Conservation (phyloP, 1,284 basidiomycete genomes). For the Rugosomyces carneus region DNA sequence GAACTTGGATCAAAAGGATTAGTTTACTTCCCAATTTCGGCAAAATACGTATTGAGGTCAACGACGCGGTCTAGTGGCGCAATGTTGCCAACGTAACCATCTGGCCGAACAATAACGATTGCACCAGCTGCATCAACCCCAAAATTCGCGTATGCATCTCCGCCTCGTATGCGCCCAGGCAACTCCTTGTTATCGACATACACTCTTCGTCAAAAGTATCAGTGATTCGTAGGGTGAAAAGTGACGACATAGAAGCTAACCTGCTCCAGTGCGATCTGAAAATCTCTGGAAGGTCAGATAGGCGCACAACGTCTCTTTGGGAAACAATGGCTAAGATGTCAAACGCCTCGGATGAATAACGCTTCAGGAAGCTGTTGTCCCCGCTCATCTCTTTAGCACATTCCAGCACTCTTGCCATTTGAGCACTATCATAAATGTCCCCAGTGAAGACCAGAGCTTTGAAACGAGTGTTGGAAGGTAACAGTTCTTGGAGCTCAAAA, state of each 20-base stretch:
- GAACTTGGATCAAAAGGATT: neutral
- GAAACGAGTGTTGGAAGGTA: conserved; percentile 68
- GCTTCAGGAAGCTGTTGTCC: conserved; percentile 33
- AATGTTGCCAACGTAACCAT: conserved; percentile 61
- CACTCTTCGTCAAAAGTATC: conserved; percentile 29
- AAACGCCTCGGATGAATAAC: conserved; percentile 35
- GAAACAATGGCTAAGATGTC: conserved; percentile 49
- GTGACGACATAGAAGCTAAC: conserved; percentile 30
- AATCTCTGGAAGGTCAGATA: conserved; percentile 42
- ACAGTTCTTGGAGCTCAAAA: conserved; percentile 61
- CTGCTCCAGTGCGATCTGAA: conserved; percentile 64
- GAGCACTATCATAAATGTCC: conserved; percentile 34
- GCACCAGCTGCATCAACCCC: conserved; percentile 54
- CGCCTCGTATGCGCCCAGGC: conserved; percentile 31
- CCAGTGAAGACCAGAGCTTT: conserved; percentile 69
- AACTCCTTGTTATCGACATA: conserved; percentile 42
- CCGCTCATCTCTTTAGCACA: conserved; percentile 40
- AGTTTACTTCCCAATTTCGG: conserved; percentile 8
- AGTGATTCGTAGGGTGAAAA: neutral
- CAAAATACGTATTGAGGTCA: conserved; percentile 17
- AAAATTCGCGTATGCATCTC: conserved; percentile 46
- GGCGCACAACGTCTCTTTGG: conserved; percentile 41
- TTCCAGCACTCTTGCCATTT: conserved; percentile 32
- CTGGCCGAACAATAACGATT: conserved; percentile 64
- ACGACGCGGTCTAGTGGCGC: conserved; percentile 16